Base-by-base conservation (phyloP, 106 monocot genomes). In the Hemerocallis citrina region DNA sequence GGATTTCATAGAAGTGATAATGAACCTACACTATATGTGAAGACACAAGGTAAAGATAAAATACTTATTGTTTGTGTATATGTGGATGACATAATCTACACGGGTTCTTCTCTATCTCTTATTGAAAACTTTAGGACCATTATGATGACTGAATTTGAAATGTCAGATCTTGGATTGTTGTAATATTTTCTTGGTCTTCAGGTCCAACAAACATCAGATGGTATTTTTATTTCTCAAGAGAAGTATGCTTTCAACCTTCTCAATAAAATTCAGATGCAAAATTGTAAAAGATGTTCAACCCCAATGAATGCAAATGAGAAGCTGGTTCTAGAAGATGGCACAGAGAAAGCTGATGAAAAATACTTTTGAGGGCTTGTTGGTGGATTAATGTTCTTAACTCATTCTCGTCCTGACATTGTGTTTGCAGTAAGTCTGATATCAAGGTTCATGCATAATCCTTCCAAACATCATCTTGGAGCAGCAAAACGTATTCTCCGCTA, bases 361-460 rank as follows among this genome's bases (percentile, higher is more conserved):
- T 0, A 15, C n/a, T 58, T 35, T 58, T 15, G 58, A 58, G n/a
- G 28, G 34, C n/a, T 58, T 16, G 58, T 58, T 35, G 58, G 54
- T 54, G 38, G 59, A 24, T 28, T 64, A 9, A 47, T 64, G 63
- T 48, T 14, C 7, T 22, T 48, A 21, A 47, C 25, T 2, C 61
- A 65, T 29, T 7, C 70, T 22, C 47, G 64, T 4, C 67, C 67
- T 0, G 63, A 65, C 40, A 59, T 65, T 21, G 14, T 58, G 38
- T 73, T 48, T 50, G 1, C 35, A 9, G 36, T 59, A 2, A 59
- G 31, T 38, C 58, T 66, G 6, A 2, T 73, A 2, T 73, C 66
- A 37, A 57, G 65, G 27, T 73, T 65, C 15, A 73, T 73, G 73
- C 65, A 73, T 21, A 45, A 15, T 59, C 73, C 66, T 12, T 36